phyloP scores from a whole-genome alignment of 2,329 filamentous ascomycete species.

The Ophiobolus disseminans region DNA sequence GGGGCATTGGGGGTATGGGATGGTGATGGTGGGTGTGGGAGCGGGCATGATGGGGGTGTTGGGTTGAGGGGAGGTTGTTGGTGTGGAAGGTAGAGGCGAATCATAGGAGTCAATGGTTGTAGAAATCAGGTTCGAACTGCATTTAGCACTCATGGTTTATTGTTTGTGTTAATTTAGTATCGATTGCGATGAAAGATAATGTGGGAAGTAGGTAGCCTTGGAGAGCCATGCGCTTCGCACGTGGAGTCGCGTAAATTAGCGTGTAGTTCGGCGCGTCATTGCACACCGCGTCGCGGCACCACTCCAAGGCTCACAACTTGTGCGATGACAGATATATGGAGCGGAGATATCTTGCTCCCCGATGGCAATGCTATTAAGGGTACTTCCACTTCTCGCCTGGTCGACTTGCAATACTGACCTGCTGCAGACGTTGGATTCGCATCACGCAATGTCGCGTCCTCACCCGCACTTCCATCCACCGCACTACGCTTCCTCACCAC shows the following conservation, averaged over 20 bases:
- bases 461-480: constrained; percentile 19
- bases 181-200: not conserved
- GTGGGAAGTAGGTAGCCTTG: not conserved
- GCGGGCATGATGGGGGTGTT: constrained; percentile 41
- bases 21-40: constrained; percentile 47
- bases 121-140: too few relatives aligned
- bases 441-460: constrained; percentile 25
- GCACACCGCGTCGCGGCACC: not conserved
- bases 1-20: constrained; percentile 59
- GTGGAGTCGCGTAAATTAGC: constrained; percentile 22
- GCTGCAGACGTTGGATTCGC: constrained; percentile 38
- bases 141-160: too few relatives aligned
- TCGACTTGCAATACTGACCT: constrained; percentile 1
- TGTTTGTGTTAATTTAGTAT: not conserved
- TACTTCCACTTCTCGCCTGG: constrained; percentile 2
- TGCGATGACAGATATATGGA: constrained; percentile 45
- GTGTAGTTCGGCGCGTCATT: constrained; percentile 19
- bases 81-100: not conserved
- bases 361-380: constrained; percentile 33
- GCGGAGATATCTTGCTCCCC: constrained; percentile 41
- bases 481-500: constrained; percentile 47
- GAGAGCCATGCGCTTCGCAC: not conserved
- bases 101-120: not conserved
- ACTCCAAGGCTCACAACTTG: not conserved
- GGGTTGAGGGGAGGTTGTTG: constrained; percentile 7